phyloP scores from a whole-genome alignment of 2,329 filamentous ascomycete species.

The Monosporascus cannonballus region DNA sequence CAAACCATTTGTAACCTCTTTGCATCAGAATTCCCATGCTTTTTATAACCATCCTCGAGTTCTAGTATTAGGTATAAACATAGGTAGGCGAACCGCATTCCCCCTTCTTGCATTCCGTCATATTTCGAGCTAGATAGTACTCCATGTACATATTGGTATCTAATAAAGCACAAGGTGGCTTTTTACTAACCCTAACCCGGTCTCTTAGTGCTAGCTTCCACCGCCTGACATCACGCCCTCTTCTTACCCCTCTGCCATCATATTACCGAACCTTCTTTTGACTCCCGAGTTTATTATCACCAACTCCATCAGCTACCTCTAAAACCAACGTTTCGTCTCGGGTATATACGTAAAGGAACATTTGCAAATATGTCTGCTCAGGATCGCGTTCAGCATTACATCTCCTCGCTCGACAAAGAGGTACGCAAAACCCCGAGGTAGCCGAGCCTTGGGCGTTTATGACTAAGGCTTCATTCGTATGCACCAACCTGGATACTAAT shows the following conservation, averaged over 20 bases:
- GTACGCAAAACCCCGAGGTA: slow-evolving; percentile 39
- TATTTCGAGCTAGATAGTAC: too few species aligned
- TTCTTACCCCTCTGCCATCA: background rate
- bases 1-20: too few species aligned
- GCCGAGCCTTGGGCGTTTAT: slow-evolving; percentile 1
- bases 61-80: too few species aligned
- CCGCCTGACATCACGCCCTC: too few species aligned
- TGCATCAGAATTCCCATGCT: too few species aligned
- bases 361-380: slow-evolving; percentile 61
- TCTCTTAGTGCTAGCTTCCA: too few species aligned
- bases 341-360: slow-evolving; percentile 5
- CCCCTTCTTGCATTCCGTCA: too few species aligned
- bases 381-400: slow-evolving; percentile 70
- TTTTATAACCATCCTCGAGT: too few species aligned
- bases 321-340: slow-evolving; percentile 4
- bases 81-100: too few species aligned
- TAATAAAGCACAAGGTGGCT: too few species aligned
- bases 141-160: too few species aligned
- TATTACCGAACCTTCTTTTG: background rate
- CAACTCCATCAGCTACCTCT: slow-evolving; percentile 4
- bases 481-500: slow-evolving; percentile 10
- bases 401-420: slow-evolving; percentile 78
- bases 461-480: slow-evolving; percentile 9
- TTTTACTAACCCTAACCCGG: too few species aligned
- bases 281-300: background rate